These are phyloP conservation scores for Podaxis sp. DNA, from an alignment of 768 basidiomycete species.

Conservation along the genomic window DNA sequence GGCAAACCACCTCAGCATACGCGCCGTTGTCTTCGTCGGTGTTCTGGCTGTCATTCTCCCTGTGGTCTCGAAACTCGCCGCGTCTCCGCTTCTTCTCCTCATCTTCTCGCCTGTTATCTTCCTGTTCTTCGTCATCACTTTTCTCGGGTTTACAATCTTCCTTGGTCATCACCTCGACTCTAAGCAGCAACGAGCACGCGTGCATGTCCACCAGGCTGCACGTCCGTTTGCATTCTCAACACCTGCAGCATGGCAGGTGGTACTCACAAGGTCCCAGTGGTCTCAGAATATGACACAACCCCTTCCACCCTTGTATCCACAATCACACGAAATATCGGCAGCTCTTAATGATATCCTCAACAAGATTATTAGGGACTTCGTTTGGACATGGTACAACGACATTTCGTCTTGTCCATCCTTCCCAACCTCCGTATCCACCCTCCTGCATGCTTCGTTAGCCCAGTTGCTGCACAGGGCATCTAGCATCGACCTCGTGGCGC, in stretches of 20 bases:
- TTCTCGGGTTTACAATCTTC: constrained; percentile 52
- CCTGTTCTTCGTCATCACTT: constrained; percentile 43
- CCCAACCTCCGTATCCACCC: constrained; percentile 76
- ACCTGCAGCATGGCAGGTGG: constrained; percentile 93
- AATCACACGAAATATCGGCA: constrained; percentile 63
- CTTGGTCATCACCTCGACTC: constrained; percentile 60
- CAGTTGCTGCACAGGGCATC: constrained; percentile 55
- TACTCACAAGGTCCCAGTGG: constrained; percentile 88
- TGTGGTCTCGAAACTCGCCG: constrained; percentile 48
- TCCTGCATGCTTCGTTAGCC: constrained; percentile 66
- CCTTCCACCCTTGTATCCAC: constrained; percentile 64
- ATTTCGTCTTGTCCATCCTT: constrained; percentile 88
- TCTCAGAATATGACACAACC: constrained; percentile 68
- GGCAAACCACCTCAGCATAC: constrained; percentile 42
- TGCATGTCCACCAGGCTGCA: constrained; percentile 53
- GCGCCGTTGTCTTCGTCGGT: constrained; percentile 55
- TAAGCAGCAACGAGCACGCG: constrained; percentile 27
- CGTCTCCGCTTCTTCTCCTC: constrained; percentile 64
- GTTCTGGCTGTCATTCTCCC: constrained; percentile 59
- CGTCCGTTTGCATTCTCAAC: constrained; percentile 85
- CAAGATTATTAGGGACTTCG: constrained; percentile 85
- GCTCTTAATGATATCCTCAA: constrained; percentile 76
- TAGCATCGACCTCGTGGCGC: constrained; percentile 66
- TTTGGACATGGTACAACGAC: constrained; percentile 84
- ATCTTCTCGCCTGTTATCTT: constrained; percentile 63